phyloP scores from a whole-genome alignment of 306 rosid species.

The Lablab purpureus region DNA sequence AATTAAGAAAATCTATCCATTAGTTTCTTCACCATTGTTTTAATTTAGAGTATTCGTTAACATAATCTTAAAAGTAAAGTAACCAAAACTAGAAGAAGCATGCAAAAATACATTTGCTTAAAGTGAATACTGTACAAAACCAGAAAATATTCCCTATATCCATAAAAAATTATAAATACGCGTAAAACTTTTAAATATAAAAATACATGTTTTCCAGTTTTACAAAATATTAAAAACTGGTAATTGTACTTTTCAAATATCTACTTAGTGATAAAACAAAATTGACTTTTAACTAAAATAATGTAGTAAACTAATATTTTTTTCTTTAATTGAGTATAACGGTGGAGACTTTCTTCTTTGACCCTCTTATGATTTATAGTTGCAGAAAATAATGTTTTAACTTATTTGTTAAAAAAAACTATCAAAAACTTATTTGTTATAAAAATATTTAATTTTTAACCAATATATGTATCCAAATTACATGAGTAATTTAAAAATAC shows the following conservation, averaged over 20 bases:
- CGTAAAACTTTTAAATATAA: not conserved
- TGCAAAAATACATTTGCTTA: not conserved
- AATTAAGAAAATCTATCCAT: no score
- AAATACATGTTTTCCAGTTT: not conserved
- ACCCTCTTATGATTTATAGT: no score
- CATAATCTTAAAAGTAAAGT: no score
- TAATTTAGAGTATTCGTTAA: not conserved
- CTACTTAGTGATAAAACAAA: not conserved
- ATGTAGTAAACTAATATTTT: not conserved
- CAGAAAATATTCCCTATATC: not conserved
- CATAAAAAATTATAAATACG: not conserved
- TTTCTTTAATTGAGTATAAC: not conserved
- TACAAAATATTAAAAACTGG: not conserved
- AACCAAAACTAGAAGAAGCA: not conserved
- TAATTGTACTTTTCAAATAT: not conserved
- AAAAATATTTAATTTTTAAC: no score
- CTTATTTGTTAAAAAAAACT: no score
- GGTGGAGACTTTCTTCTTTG: no score
- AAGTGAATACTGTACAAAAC: not conserved
- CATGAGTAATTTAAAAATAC: not conserved
- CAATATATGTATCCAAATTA: not conserved
- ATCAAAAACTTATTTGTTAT: no score
- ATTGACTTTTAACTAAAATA: not conserved
- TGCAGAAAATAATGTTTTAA: no score
- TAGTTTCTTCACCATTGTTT: not conserved